Base-by-base conservation (phyloP, 768 basidiomycete species). In the Hygrophoropsis aurantiaca region DNA sequence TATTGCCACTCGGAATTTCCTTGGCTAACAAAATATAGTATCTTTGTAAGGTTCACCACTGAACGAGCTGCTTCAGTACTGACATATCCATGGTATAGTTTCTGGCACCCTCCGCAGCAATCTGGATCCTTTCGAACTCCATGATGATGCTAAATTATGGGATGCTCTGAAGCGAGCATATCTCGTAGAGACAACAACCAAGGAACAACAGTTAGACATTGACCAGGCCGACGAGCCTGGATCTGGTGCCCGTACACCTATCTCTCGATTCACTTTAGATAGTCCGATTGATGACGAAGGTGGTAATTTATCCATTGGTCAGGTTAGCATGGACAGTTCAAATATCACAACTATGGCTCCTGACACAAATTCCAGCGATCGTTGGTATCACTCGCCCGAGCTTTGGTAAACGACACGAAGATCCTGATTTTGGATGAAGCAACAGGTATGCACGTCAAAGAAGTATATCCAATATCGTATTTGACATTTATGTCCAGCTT, bases 381-480 rank as follows among this genome's bases (percentile, higher is more conserved):
- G 9, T 71, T 95, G 25, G 87, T 95, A 16, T 90, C 89, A 3
- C 75, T 95, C 24, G 94, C 94, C 13, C 77, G 94, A 26, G 94
- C 94, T 0, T 68, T 97, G 20, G 93, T 95, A 26, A 90, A 93
- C 56, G 80, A 93, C 60, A 77, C 86, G 11, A 85, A 81, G 60
- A 81, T 95, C 25, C 82, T 94, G 40, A 82, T 97, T 38, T 73
- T 97, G 10, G 94, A 97, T 61, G 93, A 94, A 71, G 92, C 92
- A 0, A 94, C 91, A 40, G 85, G 81, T 80, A 54, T 39, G 56
- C 44, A 15, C 30, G n/a, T n/a, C n/a, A n/a, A 6, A 10, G 16
- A 44, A 39, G 45, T 26, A 18, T 18, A 37, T 11, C 16, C 9
- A 8, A 30, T 8, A 4, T 33, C 25, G 26, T 49, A 34, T 5